Percentiles rank a stretch among this genome's conserved stretches.
Conservation (phyloP, 805 yeast genomes). For the Saccharomycopsis amapae region DNA sequence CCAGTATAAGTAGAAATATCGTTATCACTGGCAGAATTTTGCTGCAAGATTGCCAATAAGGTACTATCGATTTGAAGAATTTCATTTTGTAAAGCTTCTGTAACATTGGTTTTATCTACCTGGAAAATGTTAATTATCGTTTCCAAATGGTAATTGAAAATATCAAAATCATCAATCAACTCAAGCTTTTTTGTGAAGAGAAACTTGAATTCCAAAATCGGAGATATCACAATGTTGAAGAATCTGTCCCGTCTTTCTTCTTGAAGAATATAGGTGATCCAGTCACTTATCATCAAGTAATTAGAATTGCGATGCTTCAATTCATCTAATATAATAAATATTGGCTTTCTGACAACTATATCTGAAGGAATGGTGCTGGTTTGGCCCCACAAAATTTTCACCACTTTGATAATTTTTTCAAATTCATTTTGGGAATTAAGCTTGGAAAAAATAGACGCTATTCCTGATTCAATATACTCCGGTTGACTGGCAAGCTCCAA, state of each 20-base stretch:
- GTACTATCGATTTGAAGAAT: slow-evolving; percentile 46
- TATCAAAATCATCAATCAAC: slow-evolving; percentile 51
- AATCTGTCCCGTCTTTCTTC: slow-evolving; percentile 56
- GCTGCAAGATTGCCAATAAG: slow-evolving; percentile 5
- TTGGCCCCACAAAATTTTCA: slow-evolving; percentile 61
- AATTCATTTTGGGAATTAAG: slow-evolving; percentile 29
- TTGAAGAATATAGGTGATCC: slow-evolving; percentile 39
- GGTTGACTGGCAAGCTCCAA: slow-evolving; percentile 48
- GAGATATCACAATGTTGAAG: slow-evolving; percentile 51
- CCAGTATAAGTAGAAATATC: slow-evolving; percentile 56
- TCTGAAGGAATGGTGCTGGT: slow-evolving; percentile 41
- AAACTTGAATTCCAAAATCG: slow-evolving; percentile 40
- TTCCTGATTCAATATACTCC: slow-evolving; percentile 63
- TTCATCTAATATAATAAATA: slow-evolving; percentile 63
- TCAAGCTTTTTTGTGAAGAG: slow-evolving; percentile 21
- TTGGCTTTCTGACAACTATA: slow-evolving; percentile 49
- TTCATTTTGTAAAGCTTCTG: slow-evolving; percentile 49
- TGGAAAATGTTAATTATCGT: slow-evolving; percentile 46
- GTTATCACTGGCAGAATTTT: slow-evolving; percentile 28
- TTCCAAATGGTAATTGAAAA: slow-evolving; percentile 55
- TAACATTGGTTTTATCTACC: slow-evolving; percentile 36
- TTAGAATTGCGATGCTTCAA: slow-evolving; percentile 34
- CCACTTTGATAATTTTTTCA: slow-evolving; percentile 31
- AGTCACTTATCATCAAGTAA: slow-evolving; percentile 38
- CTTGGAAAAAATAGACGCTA: slow-evolving; percentile 48